Evolutionary conservation across 352 stramenopile species (phyloP), one percentile per base, ranked within the genome.

Genomic region (Phytophthora pseudosyringae): DNA sequence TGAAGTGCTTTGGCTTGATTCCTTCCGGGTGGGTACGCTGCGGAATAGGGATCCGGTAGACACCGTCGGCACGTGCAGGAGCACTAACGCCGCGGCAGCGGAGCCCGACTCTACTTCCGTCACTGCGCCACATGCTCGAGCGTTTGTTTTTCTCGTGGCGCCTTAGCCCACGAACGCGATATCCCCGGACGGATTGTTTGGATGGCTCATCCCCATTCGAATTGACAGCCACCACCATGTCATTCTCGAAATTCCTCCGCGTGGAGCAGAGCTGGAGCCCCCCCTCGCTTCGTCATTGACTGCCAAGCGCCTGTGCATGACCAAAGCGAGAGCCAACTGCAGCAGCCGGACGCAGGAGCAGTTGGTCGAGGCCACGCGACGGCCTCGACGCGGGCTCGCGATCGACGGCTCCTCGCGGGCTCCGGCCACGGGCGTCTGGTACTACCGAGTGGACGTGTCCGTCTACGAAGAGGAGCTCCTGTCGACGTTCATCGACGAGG

Each of bases 391-490:
- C 9, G 46, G 45, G 5, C 68, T 90, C 11, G 71, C 60, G 57
- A 78, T 90, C 59, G 71, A 81, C 35, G 69, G 76, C 41, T 86
- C 83, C 79, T 73, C 79, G 36, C 70, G 73, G 25, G 73, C 68
- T 9, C 51, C 76, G 33, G 46, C 44, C 46, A 79, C 75, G 1
- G 73, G 83, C 52, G 77, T 91, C 12, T 91, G 79, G 77, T 91
- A 84, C 61, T 91, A 90, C 59, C 83, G 78, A 47, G 75, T 91
- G 21, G 80, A 90, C 64, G 82, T 91, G 25, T 65, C 75, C 21
- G 58, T 67, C 26, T 69, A 74, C 39, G 26, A 62, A 6, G 40
- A 65, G 33, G 51, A 61, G 35, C 29, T 62, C 13, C 25, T 53
- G 9, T 62, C 54, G 26, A 68, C 67, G 29, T 57, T 59, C n/a